Evolutionary conservation across 495 filamentous ascomycete genomes (phyloP).

Genomic region (Penicilliopsis zonata): DNA sequence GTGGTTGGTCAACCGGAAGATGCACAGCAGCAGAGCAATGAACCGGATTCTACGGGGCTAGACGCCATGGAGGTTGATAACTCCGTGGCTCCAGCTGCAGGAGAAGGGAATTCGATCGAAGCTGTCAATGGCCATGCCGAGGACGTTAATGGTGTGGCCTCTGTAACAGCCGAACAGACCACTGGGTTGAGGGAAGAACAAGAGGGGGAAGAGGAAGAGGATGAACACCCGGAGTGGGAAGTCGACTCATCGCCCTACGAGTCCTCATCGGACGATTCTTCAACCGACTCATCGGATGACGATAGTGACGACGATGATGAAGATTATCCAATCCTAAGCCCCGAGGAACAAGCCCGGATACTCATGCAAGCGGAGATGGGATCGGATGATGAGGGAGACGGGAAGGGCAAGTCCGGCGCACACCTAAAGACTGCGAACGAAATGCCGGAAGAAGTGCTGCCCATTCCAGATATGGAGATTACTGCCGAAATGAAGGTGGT

Average conservation of each 20-base stretch:
- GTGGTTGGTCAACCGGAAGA: not conserved
- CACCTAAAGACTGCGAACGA: conserved; percentile 65
- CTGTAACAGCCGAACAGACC: conserved; percentile 1
- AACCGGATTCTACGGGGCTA: conserved; percentile 1
- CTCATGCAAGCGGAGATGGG: conserved; percentile 64
- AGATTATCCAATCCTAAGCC: conserved; percentile 56
- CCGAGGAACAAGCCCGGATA: conserved; percentile 67
- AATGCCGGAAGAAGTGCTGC: conserved; percentile 49
- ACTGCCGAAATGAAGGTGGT: conserved; percentile 64
- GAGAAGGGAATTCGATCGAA: conserved; percentile 5
- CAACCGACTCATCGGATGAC: conserved; percentile 45
- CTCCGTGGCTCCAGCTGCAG: too few relatives aligned
- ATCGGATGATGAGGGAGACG: conserved; percentile 57
- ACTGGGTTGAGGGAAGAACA: not conserved
- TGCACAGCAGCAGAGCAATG: conserved; percentile 2
- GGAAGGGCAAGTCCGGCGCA: conserved; percentile 31
- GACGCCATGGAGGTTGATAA: conserved; percentile 28
- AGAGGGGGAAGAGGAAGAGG: conserved; percentile 34
- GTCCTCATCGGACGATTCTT: conserved; percentile 39
- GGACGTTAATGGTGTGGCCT: not conserved
- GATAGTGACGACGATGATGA: conserved; percentile 57
- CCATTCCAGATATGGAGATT: conserved; percentile 62
- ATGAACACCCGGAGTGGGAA: conserved; percentile 61
- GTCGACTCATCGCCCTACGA: conserved; percentile 52
- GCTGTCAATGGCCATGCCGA: not conserved